These are phyloP conservation scores for Petasospora fabianii DNA, from an alignment of 1,139 yeast species.

Conservation along the genomic window DNA sequence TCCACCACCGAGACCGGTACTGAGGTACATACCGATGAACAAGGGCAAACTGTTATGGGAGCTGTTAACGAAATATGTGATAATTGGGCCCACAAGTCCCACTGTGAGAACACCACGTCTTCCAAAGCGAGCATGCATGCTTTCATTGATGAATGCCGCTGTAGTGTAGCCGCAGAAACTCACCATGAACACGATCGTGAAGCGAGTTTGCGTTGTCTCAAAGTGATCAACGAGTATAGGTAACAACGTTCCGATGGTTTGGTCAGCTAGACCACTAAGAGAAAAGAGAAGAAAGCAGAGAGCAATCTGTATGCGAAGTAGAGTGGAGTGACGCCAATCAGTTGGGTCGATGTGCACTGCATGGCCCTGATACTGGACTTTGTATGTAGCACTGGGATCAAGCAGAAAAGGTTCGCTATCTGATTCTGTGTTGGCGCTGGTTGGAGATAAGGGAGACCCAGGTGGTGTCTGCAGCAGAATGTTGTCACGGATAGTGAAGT, in stretches of 20 bases:
- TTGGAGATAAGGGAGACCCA: neutral
- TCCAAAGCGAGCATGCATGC: constrained; percentile 27
- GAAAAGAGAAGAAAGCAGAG: constrained; percentile 38
- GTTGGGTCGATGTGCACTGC: constrained; percentile 3
- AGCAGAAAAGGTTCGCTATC: neutral
- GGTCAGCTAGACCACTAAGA: constrained; percentile 52
- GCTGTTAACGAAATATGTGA: constrained; percentile 18
- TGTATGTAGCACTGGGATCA: constrained; percentile 1
- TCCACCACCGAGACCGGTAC: constrained; percentile 59
- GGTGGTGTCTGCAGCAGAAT: constrained; percentile 1
- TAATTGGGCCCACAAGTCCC: constrained; percentile 17
- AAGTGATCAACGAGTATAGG: constrained; percentile 47
- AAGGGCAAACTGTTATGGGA: constrained; percentile 33
- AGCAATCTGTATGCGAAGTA: constrained; percentile 40
- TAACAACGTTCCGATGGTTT: constrained; percentile 52
- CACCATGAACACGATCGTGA: constrained; percentile 32
- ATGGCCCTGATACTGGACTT: constrained; percentile 2
- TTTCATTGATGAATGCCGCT: constrained; percentile 32
- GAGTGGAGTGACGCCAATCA: constrained; percentile 40
- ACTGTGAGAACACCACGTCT: constrained; percentile 26
- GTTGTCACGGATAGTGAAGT: constrained; percentile 2
- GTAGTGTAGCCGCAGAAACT: constrained; percentile 35
- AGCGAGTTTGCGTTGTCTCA: constrained; percentile 37
- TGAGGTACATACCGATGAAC: constrained; percentile 29
- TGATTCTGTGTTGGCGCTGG: neutral